A percentile compares a stretch with the other conserved stretches of the same genome.
Evolutionary conservation across 495 filamentous ascomycete genomes (phyloP).

Genomic region (Wilcoxina mikolae): DNA sequence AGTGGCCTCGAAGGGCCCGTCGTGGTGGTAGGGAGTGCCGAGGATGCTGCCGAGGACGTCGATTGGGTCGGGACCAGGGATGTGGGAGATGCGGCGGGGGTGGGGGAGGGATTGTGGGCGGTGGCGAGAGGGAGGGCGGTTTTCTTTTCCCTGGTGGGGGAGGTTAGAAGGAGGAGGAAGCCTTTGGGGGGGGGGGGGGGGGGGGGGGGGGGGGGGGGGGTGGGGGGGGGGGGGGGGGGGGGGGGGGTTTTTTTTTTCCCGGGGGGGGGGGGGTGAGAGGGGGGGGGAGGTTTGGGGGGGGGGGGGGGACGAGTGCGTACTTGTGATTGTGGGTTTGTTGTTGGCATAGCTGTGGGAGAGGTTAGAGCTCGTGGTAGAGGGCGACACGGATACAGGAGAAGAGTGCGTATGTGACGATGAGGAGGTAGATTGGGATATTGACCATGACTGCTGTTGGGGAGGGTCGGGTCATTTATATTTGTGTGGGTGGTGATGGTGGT

Average conservation of each 20-base stretch:
- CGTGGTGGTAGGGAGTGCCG: constrained; percentile 63
- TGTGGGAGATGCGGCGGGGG: constrained; percentile 33
- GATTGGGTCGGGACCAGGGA: constrained; percentile 61
- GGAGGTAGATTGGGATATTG: no score
- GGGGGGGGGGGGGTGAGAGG: background rate
- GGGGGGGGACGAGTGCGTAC: background rate
- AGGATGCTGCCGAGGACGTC: constrained; percentile 58
- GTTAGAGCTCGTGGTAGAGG: no score
- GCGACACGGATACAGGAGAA: no score
- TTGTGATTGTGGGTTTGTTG: no score
- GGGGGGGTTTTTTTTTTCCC: background rate
- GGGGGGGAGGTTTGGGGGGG: background rate
- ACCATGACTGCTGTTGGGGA: no score
- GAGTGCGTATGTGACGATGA: no score
- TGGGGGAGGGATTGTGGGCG: background rate
- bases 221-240: background rate
- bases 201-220: background rate
- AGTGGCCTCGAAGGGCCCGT: constrained; percentile 81
- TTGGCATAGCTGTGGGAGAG: no score
- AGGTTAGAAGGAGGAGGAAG: background rate
- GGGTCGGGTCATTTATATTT: no score
- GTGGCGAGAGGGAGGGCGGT: background rate
- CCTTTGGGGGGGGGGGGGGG: background rate
- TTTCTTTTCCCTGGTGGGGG: background rate
- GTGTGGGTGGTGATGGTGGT: no score